These are phyloP conservation scores for Begonia peltatifolia DNA, from an alignment of 306 rosid species.

Conservation along the genomic window DNA sequence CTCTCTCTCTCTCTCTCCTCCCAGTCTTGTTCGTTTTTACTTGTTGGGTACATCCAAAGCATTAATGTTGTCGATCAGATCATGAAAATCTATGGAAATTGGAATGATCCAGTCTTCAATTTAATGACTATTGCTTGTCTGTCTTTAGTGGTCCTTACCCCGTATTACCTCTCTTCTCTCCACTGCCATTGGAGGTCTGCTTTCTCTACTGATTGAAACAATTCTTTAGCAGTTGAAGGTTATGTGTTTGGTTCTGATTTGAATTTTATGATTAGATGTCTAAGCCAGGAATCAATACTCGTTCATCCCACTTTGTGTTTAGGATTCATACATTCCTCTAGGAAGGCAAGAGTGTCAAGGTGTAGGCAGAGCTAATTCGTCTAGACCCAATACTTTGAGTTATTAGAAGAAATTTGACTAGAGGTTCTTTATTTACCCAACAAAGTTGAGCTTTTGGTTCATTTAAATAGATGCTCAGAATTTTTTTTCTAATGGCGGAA, in stretches of 20 bases:
- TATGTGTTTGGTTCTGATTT: too few species aligned
- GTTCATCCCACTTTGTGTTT: too few species aligned
- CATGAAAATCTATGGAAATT: not conserved
- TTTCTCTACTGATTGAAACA: too few species aligned
- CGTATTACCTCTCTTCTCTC: not conserved
- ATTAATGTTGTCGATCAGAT: not conserved
- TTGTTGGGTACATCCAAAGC: not conserved
- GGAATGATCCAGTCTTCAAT: not conserved
- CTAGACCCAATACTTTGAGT: not conserved
- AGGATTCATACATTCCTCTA: too few species aligned
- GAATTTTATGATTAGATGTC: too few species aligned
- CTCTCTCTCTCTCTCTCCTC: not conserved
- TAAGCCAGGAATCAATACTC: too few species aligned
- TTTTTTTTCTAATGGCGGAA: not conserved
- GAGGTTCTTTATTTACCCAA: too few species aligned
- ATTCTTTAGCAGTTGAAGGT: too few species aligned
- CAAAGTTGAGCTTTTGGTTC: slow-evolving; percentile 1
- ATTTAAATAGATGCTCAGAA: not conserved
- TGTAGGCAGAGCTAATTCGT: not conserved
- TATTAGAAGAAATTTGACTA: slow-evolving; percentile 2
- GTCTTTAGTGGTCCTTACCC: too few species aligned
- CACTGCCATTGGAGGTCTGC: too few species aligned
- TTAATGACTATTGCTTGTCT: too few species aligned
- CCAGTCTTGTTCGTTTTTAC: not conserved
- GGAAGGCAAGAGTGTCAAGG: too few species aligned